phyloP scores from a whole-genome alignment of 1,284 basidiomycete species.

The Porogramme epimiltina region DNA sequence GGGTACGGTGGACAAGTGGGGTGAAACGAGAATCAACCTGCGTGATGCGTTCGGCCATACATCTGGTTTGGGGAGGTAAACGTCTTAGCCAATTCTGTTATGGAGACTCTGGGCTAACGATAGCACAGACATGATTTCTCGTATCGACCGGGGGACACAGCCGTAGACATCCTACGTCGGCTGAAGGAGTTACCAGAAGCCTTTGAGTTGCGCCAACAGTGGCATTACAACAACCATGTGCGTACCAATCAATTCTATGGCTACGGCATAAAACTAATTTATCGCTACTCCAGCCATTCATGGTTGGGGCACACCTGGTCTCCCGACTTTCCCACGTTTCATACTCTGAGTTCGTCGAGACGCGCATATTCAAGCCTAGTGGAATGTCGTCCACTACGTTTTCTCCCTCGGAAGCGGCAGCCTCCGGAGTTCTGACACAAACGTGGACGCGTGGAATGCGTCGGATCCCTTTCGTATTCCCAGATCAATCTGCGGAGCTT shows the following conservation, averaged over 20 bases:
- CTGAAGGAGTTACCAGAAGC: conserved; percentile 16
- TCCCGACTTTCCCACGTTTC: conserved; percentile 33
- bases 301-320: conserved; percentile 33
- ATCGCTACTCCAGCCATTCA: conserved; percentile 13
- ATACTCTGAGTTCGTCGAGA: conserved; percentile 31
- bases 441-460: conserved; percentile 26
- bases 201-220: conserved; percentile 43
- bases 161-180: conserved; percentile 26
- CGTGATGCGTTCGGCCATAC: conserved; percentile 37
- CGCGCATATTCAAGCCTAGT: conserved; percentile 35
- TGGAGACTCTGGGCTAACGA: background rate
- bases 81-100: conserved; percentile 5
- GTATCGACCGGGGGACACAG: conserved; percentile 31
- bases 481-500: conserved; percentile 26
- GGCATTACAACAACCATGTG: conserved; percentile 45
- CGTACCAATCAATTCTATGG: conserved; percentile 2
- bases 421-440: conserved; percentile 36
- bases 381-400: conserved; percentile 38
- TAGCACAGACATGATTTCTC: conserved; percentile 34
- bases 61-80: conserved; percentile 27
- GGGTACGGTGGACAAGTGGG: conserved; percentile 39
- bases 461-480: conserved; percentile 32
- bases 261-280: background rate
- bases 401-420: conserved; percentile 35
- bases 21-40: conserved; percentile 36